Percentiles rank a stretch among this genome's conserved stretches.
These are phyloP conservation scores for Hypoxylon sp. DNA, from an alignment of 2,329 filamentous ascomycete species.

Conservation along the genomic window DNA sequence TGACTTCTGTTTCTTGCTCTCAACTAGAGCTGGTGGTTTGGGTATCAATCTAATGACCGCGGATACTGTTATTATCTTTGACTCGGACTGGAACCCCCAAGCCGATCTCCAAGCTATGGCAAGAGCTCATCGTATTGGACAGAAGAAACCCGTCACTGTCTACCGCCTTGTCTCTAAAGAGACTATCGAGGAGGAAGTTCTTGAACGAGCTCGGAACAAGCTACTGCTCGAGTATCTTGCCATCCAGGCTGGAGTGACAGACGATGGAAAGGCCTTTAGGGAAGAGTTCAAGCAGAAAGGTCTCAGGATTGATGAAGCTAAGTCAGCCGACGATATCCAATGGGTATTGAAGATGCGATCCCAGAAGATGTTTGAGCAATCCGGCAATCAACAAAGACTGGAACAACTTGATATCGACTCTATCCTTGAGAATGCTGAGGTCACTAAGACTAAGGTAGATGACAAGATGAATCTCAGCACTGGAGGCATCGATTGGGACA, in stretches of 20 bases:
- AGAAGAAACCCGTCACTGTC: conserved; percentile 95
- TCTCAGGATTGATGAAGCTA: conserved; percentile 82
- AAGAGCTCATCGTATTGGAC: conserved; percentile 95
- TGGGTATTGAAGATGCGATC: conserved; percentile 96
- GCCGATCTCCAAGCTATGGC: conserved; percentile 99
- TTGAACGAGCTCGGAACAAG: conserved; percentile 97
- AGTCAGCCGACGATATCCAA: conserved; percentile 93
- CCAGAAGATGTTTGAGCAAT: conserved; percentile 99
- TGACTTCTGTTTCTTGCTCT: conserved; percentile 96
- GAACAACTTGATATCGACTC: conserved; percentile 98
- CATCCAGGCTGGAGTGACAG: conserved; percentile 95
- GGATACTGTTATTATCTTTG: conserved; percentile 97
- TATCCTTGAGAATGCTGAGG: conserved; percentile 95
- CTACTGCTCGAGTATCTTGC: conserved; percentile 97
- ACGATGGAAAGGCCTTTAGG: conserved; percentile 86
- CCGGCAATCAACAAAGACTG: conserved; percentile 94
- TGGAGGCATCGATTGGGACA: conserved; percentile 87
- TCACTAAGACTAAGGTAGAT: conserved; percentile 95
- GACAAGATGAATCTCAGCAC: conserved; percentile 93
- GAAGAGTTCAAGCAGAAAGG: conserved; percentile 85
- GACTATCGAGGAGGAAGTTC: conserved; percentile 96
- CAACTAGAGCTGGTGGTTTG: conserved; percentile 95
- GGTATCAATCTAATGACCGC: conserved; percentile 99
- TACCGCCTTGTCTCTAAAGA: conserved; percentile 98
- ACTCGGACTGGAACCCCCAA: conserved; percentile 99